Evolutionary conservation across 257 asterid genomes (phyloP), one percentile per base, ranked within the genome.

Genomic region (Solanum paucissectum): DNA sequence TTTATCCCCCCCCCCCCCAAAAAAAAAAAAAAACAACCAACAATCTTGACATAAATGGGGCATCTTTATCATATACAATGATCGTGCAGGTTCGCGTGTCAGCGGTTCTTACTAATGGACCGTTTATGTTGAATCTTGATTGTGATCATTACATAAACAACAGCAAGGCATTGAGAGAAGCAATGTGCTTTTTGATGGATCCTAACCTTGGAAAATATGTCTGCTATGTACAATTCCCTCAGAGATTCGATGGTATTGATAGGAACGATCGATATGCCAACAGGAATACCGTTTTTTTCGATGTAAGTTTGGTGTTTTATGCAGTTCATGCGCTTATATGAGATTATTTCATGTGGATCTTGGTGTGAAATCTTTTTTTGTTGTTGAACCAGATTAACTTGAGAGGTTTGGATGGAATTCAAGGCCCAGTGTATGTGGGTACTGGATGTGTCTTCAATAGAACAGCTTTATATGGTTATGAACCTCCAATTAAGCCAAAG

Each of bases 91-190:
- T 96, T 89, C 98, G 99, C 20, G 99, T 96, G 60, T 96, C 99
- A 18, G 99, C 99, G 6, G 99, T 96, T 92, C 98, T 95, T 87
- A 95, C 99, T 46, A 96, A 96, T 90, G 99, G 98, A 72, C 99
- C 99, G 86, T 96, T 96, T 95, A 72, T 96, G 95, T 91, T 96
- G 94, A 96, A 96, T 95, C 98, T 96, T 89, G 99, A 96, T 89
- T 96, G 99, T 92, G 99, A 96, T 94, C 99, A 96, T 86, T 96
- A 96, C 93, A 94, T 96, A 72, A 96, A 96, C 92, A 96, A 96
- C 92, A 96, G 98, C 94, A 96, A 96, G 96, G 99, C 99, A 55
- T 87, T 96, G 93, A 93, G 99, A 46, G 99, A 96, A 91, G 93
- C 98, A 75, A 96, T 96, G 99, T 96, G 99, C 92, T 96, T 96